phyloP scores from a whole-genome alignment of 352 stramenopile species.

The Phytophthora niederhauseri region DNA sequence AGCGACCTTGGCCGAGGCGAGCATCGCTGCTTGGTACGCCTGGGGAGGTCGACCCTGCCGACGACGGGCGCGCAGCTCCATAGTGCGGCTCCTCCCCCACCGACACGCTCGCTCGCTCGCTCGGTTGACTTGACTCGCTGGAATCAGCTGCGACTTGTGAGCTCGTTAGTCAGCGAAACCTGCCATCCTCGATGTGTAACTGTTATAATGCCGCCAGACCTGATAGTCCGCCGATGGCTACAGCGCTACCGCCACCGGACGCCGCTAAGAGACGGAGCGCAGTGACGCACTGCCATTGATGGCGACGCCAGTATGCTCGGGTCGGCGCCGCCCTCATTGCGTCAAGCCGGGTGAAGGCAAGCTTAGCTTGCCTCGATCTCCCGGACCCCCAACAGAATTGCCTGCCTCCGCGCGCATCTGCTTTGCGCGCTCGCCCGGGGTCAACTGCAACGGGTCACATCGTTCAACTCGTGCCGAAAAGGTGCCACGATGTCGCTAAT shows the following conservation, averaged over 20 bases:
- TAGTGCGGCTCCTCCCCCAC: neutral
- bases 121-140: neutral
- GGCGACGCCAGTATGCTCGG: too few relatives aligned
- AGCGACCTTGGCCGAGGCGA: neutral
- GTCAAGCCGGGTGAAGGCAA: neutral
- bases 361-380: neutral
- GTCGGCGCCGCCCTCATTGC: too few relatives aligned
- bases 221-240: slow-evolving; percentile 6
- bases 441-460: neutral
- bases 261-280: slow-evolving; percentile 2
- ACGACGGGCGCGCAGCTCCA: neutral
- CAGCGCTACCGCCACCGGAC: slow-evolving; percentile 16
- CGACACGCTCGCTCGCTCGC: neutral
- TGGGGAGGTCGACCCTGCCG: neutral
- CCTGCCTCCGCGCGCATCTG: neutral
- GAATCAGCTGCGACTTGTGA: neutral
- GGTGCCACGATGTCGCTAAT: neutral
- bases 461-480: slow-evolving; percentile 8
- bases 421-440: neutral
- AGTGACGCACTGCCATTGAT: neutral
- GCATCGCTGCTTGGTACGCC: neutral
- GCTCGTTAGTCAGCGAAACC: slow-evolving; percentile 2
- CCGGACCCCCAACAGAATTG: neutral
- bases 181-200: slow-evolving; percentile 15
- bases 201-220: neutral